Percentiles rank a stretch among this genome's conserved stretches.
These are phyloP conservation scores for Coffea canephora DNA, from an alignment of 257 asterid genomes.

Conservation along the genomic window DNA sequence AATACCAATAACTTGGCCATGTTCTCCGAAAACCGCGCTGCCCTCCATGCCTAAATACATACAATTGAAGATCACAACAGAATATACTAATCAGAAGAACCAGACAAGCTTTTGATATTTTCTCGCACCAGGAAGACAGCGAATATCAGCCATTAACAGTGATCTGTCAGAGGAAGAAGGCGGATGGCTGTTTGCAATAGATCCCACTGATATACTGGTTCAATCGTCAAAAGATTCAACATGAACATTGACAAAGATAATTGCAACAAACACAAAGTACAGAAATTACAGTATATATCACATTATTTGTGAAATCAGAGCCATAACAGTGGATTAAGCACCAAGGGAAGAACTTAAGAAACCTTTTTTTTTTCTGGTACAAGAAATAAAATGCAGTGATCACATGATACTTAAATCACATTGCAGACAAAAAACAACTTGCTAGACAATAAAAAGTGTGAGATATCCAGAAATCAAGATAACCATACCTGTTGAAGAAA, in stretches of 20 bases:
- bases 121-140: slow-evolving; percentile 94
- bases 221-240: slow-evolving; percentile 18
- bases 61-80: slow-evolving; percentile 27
- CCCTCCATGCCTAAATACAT: slow-evolving; percentile 92
- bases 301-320: no score
- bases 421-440: slow-evolving; percentile 6
- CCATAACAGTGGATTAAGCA: background rate
- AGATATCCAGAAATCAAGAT: slow-evolving; percentile 10
- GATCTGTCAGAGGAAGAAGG: slow-evolving; percentile 57
- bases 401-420: background rate
- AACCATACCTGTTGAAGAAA: slow-evolving; percentile 78
- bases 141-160: slow-evolving; percentile 86
- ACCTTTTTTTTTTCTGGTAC: background rate
- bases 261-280: slow-evolving; percentile 6
- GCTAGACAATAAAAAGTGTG: slow-evolving; percentile 13
- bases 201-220: slow-evolving; percentile 84
- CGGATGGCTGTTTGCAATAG: slow-evolving; percentile 83
- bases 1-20: slow-evolving; percentile 69
- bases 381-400: background rate
- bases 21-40: slow-evolving; percentile 84
- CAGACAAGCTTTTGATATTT: slow-evolving; percentile 25
- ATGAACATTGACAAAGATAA: slow-evolving; percentile 18
- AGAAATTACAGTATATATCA: background rate
- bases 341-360: background rate
- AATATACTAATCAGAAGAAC: slow-evolving; percentile 27